Evolutionary conservation across 1,139 yeast species (phyloP), one percentile per base, ranked within the genome.

Genomic region (Debaryomycetaceae sp.): DNA sequence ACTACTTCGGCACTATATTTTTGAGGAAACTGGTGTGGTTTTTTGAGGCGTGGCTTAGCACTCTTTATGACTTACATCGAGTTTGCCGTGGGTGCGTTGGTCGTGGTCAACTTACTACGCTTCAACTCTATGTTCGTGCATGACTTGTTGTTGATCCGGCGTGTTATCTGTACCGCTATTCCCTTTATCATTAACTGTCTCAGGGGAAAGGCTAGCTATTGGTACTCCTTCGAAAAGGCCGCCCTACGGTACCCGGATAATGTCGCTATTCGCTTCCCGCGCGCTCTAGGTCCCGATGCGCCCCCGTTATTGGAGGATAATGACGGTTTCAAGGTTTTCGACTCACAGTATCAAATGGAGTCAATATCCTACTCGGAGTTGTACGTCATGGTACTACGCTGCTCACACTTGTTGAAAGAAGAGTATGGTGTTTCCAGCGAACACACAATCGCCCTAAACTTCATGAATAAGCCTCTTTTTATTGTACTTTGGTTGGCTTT

Each of bases 401-500:
- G 82, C 39, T 77, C 93, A 5, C 64, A 71, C 40, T 68, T 85
- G 26, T 58, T 87, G 42, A 69, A 61, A 29, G 52, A 68, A 39
- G 74, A 78, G 36, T 77, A 76, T 45, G 78, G 79, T 2, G 72
- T 86, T 23, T 58, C 73, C 15, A 51, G 75, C 8, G 74, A 75
- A 26, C 83, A 82, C 40, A 68, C 76, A n/a, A 73, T 87, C 30
- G 94, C 82, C 0, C 47, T 87, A 30, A 78, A 78, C 43, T 80
- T 76, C 47, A 79, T 82, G 53, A 87, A 87, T 54, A 82, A 79
- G 47, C 94, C 95, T 1, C 61, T 85, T 40, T 83, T 82, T 44
- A 53, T 86, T 16, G 67, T 86, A 32, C 50, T 81, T 26, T 83
- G 95, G 94, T 63, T 82, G 37, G 79, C 95, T 0, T 55, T 82